phyloP scores from a whole-genome alignment of 116 monocot genomes.

The Papilionanthe hybrid region DNA sequence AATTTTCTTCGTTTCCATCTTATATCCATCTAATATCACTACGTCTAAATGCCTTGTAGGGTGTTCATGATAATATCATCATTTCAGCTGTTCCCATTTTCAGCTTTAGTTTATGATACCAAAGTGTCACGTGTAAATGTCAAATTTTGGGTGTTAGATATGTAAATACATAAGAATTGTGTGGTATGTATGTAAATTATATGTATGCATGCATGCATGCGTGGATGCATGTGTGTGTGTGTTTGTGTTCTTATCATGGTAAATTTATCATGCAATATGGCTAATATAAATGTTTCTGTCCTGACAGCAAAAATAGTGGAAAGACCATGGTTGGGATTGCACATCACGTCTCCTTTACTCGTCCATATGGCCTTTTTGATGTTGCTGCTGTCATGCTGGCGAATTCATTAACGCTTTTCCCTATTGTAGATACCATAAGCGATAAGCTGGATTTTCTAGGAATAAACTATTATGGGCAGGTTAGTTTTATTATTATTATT shows the following conservation, averaged over 20 bases:
- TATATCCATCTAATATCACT: not conserved
- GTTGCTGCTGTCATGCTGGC: slow-evolving; percentile 64
- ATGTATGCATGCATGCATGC: too few species aligned
- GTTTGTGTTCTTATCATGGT: not conserved
- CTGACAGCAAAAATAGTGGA: slow-evolving; percentile 32
- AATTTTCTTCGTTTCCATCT: slow-evolving; percentile 5
- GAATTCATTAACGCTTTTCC: slow-evolving; percentile 71
- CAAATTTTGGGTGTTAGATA: too few species aligned
- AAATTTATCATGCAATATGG: not conserved
- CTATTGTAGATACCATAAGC: slow-evolving; percentile 76
- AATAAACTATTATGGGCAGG: slow-evolving; percentile 98
- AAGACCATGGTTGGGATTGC: slow-evolving; percentile 73
- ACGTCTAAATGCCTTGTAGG: too few species aligned
- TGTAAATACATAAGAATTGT: too few species aligned
- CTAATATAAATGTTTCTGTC: slow-evolving; percentile 7
- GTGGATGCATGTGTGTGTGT: too few species aligned
- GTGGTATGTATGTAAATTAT: too few species aligned
- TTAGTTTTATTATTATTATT: slow-evolving; percentile 9
- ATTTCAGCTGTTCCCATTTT: not conserved
- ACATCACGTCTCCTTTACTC: slow-evolving; percentile 79
- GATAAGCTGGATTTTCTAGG: slow-evolving; percentile 87
- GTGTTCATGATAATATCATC: not conserved
- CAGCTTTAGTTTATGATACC: too few species aligned
- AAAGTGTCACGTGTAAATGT: too few species aligned
- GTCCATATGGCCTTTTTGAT: slow-evolving; percentile 92